Percentiles rank a stretch among this genome's conserved stretches.
phyloP scores from a whole-genome alignment of 2,329 filamentous ascomycete genomes.

The Cladophialophora immunda region DNA sequence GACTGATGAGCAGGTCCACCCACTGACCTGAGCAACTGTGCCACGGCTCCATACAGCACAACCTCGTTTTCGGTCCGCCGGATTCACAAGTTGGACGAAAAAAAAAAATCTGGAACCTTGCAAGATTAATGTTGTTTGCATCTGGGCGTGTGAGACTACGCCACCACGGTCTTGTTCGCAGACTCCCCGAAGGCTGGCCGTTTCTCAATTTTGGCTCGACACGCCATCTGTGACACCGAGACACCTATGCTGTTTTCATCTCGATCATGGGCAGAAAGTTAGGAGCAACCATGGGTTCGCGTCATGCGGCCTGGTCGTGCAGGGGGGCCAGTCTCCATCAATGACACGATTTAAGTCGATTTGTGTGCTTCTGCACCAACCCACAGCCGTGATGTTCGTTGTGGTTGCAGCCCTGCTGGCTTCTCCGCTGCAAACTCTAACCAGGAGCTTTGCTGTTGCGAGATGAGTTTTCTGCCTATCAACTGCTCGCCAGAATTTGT shows the following conservation, averaged over 20 bases:
- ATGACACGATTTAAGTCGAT: background rate
- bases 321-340: background rate
- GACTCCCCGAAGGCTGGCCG: background rate
- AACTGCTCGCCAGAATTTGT: background rate
- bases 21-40: background rate
- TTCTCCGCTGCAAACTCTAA: slow-evolving; percentile 6
- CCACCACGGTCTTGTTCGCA: slow-evolving; percentile 1
- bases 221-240: background rate
- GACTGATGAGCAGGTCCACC: background rate
- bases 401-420: background rate
- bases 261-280: background rate
- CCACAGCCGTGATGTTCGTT: background rate
- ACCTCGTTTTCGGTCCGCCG: background rate
- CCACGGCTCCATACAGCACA: background rate
- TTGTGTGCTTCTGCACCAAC: background rate
- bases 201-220: background rate
- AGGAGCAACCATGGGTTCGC: background rate
- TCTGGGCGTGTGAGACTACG: background rate
- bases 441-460: background rate
- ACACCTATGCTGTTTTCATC: background rate
- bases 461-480: slow-evolving; percentile 6
- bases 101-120: background rate
- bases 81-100: background rate
- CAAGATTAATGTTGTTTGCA: background rate
- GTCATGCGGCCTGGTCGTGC: background rate